Conservation (phyloP, 2,329 filamentous ascomycete genomes). For the Curvularia eragrostidis region DNA sequence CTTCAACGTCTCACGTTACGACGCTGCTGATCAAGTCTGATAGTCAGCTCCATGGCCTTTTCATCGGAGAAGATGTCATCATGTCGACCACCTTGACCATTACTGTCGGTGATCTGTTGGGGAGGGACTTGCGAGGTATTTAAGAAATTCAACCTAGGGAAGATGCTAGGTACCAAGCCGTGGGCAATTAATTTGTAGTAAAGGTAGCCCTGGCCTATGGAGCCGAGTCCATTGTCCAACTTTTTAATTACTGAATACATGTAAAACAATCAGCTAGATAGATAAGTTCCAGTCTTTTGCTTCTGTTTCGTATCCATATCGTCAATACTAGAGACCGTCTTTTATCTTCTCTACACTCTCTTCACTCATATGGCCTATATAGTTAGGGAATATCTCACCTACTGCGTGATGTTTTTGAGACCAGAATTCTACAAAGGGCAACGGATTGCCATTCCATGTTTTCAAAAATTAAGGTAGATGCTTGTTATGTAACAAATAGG, state of each 20-base stretch:
- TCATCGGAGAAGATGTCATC: neutral
- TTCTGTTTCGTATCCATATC: neutral
- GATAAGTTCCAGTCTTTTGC: neutral
- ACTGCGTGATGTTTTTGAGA: neutral
- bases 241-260: neutral
- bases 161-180: neutral
- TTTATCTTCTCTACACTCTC: neutral
- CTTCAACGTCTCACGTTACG: conserved; percentile 29
- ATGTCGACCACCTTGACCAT: neutral
- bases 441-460: neutral
- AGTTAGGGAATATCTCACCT: neutral
- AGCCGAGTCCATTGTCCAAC: neutral
- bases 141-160: neutral
- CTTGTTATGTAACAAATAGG: neutral
- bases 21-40: conserved; percentile 19
- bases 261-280: neutral
- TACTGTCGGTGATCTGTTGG: too few species aligned
- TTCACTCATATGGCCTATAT: neutral
- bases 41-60: neutral
- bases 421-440: too few species aligned
- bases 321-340: neutral
- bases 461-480: neutral
- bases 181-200: neutral
- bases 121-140: neutral
- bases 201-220: neutral